phyloP scores from a whole-genome alignment of 2,329 filamentous ascomycete species.

The Ophiosphaerella korrae region DNA sequence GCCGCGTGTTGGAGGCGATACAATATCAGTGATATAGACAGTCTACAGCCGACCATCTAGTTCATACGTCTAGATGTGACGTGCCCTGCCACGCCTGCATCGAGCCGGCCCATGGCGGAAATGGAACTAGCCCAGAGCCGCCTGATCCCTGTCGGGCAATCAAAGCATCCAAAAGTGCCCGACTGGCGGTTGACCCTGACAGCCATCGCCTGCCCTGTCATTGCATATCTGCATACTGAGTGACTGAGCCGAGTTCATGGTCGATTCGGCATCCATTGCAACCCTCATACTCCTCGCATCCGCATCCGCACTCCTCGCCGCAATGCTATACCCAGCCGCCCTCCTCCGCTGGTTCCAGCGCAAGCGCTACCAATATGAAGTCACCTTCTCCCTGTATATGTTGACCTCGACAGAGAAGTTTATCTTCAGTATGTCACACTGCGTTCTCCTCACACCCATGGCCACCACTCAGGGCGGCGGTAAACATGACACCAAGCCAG shows the following conservation, averaged over 20 bases:
- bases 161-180: too few relatives aligned
- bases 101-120: too few relatives aligned
- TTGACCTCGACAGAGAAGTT: conserved; percentile 95
- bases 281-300: conserved; percentile 42
- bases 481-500: neutral
- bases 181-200: too few relatives aligned
- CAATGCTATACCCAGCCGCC: conserved; percentile 55
- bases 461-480: neutral
- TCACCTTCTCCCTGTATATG: conserved; percentile 97
- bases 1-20: neutral
- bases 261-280: conserved; percentile 44
- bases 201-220: too few relatives aligned
- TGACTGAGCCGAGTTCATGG: conserved; percentile 22
- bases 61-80: neutral
- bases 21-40: too few relatives aligned
- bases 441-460: neutral
- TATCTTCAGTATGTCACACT: conserved; percentile 80
- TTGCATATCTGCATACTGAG: too few relatives aligned
- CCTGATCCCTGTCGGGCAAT: too few relatives aligned
- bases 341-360: conserved; percentile 85
- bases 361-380: conserved; percentile 98
- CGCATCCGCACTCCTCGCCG: conserved; percentile 48
- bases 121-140: too few relatives aligned
- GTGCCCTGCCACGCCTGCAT: neutral
- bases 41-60: neutral